phyloP scores from a whole-genome alignment of 1,284 basidiomycete genomes.

The Ceratobasidium sp. region DNA sequence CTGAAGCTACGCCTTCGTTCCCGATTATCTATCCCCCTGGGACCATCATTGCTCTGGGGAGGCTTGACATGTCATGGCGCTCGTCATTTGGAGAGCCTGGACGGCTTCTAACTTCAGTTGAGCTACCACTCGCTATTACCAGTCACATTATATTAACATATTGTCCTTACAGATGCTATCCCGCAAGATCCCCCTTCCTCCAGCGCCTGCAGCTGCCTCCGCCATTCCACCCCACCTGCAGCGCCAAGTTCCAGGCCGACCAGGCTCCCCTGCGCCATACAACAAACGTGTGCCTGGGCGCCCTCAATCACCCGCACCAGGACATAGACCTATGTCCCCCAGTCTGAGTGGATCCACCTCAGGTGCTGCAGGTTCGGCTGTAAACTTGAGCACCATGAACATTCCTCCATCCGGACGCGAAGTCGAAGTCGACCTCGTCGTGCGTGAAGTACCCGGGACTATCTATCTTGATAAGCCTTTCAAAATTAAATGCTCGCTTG shows the following conservation, averaged over 20 bases:
- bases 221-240: constrained; percentile 79
- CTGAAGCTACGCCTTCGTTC: constrained; percentile 56
- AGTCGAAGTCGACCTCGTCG: constrained; percentile 69
- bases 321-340: constrained; percentile 46
- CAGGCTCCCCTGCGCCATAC: constrained; percentile 68
- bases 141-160: not conserved
- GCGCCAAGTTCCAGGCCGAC: constrained; percentile 62
- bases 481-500: constrained; percentile 62
- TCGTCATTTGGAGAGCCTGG: constrained; percentile 84
- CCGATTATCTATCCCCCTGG: constrained; percentile 69
- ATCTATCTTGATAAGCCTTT: constrained; percentile 66
- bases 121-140: constrained; percentile 42
- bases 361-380: not conserved
- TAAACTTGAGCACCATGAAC: not conserved
- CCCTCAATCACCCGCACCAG: constrained; percentile 62
- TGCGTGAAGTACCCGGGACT: constrained; percentile 61
- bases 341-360: constrained; percentile 46
- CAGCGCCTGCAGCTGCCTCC: constrained; percentile 62
- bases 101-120: constrained; percentile 77
- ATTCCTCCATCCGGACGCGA: constrained; percentile 49
- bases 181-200: constrained; percentile 63
- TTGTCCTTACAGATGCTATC: constrained; percentile 66
- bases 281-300: constrained; percentile 55
- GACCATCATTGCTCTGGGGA: constrained; percentile 76
- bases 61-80: constrained; percentile 84